These are phyloP conservation scores for Schwanniomyces occidentalis DNA, from an alignment of 805 yeast genomes.

Conservation along the genomic window DNA sequence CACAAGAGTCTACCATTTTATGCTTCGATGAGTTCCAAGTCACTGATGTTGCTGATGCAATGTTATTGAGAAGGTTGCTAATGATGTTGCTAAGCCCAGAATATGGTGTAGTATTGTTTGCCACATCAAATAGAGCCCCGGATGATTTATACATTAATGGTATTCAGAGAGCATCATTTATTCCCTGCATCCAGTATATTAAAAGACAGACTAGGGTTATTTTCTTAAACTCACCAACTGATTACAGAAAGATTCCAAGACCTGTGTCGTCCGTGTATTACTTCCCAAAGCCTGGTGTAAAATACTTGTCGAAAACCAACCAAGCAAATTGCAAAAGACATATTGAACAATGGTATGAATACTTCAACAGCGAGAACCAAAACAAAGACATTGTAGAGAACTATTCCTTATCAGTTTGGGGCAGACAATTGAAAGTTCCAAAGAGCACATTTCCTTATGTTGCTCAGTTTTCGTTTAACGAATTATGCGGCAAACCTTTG, in stretches of 20 bases:
- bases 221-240: conserved; percentile 86
- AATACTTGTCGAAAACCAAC: conserved; percentile 52
- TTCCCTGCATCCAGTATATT: conserved; percentile 86
- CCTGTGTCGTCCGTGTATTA: conserved; percentile 81
- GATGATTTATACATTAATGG: conserved; percentile 93
- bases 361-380: conserved; percentile 65
- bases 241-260: conserved; percentile 84
- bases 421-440: conserved; percentile 78
- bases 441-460: conserved; percentile 72
- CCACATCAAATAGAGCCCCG: conserved; percentile 94
- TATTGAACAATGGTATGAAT: conserved; percentile 73
- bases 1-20: conserved; percentile 70
- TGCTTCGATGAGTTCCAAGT: conserved; percentile 98
- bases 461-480: conserved; percentile 85
- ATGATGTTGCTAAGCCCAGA: conserved; percentile 65
- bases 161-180: conserved; percentile 84
- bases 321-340: conserved; percentile 57
- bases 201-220: conserved; percentile 75
- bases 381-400: conserved; percentile 18
- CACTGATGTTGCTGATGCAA: conserved; percentile 98
- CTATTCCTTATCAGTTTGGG: conserved; percentile 70
- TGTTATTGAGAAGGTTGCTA: conserved; percentile 80
- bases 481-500: conserved; percentile 82
- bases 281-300: conserved; percentile 64
- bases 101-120: conserved; percentile 84